phyloP scores from a whole-genome alignment of 2,329 filamentous ascomycete species.

The Chrysosporium queenslandicum region DNA sequence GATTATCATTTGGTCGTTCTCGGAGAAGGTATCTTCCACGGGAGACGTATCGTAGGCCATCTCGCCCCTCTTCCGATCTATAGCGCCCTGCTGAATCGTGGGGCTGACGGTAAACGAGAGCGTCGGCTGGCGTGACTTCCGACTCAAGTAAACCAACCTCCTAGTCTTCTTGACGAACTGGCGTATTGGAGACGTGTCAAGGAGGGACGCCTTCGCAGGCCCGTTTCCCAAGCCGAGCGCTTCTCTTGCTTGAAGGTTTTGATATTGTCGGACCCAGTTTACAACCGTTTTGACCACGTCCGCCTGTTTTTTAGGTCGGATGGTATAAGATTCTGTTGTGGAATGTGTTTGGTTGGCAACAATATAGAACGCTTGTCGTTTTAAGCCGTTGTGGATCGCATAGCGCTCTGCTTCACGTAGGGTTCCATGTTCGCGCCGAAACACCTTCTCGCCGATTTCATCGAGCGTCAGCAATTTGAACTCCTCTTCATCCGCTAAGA shows the following conservation, averaged over 20 bases:
- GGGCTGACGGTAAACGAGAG: constrained; percentile 36
- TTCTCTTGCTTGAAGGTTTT: constrained; percentile 38
- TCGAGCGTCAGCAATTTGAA: constrained; percentile 28
- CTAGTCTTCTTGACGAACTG: constrained; percentile 38
- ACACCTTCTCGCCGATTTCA: constrained; percentile 29
- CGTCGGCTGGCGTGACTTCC: constrained; percentile 35
- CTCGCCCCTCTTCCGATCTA: constrained; percentile 18
- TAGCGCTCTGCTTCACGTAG: constrained; percentile 28
- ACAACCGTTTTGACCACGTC: constrained; percentile 42
- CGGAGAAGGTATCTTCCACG: constrained; percentile 38
- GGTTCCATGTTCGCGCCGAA: constrained; percentile 25
- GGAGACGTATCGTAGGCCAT: constrained; percentile 25
- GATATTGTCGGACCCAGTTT: constrained; percentile 48
- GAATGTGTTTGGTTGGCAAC: constrained; percentile 27
- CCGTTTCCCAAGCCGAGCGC: background rate
- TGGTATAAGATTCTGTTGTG: constrained; percentile 34
- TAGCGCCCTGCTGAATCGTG: constrained; percentile 22
- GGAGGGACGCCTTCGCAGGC: too few species aligned
- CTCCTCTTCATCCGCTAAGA: constrained; percentile 31
- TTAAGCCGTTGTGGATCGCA: constrained; percentile 28
- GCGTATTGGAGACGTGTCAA: constrained; percentile 29
- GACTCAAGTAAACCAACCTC: constrained; percentile 34
- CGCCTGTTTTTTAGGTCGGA: constrained; percentile 45
- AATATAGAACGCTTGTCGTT: constrained; percentile 28
- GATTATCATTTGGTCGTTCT: constrained; percentile 45